Conservation (phyloP, 2,329 filamentous ascomycete species). For the Alternaria viburni region DNA sequence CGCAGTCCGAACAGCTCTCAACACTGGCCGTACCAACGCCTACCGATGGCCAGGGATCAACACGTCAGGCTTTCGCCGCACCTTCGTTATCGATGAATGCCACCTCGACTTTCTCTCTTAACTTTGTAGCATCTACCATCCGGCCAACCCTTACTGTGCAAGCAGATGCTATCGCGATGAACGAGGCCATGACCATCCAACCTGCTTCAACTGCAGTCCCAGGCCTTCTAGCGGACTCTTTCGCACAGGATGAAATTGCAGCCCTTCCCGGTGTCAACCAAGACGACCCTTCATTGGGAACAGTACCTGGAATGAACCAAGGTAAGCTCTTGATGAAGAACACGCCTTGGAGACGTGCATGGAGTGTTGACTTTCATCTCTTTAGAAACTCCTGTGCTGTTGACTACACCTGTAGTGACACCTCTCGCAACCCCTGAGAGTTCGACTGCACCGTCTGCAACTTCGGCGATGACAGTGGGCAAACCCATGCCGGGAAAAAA, state of each 20-base stretch:
- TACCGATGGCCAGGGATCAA: neutral
- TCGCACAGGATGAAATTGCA: neutral
- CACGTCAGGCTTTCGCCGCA: neutral
- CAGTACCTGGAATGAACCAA: neutral
- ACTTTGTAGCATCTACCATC: neutral
- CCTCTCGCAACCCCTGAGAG: neutral
- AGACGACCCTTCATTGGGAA: neutral
- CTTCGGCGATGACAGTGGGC: neutral
- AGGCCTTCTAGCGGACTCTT: neutral
- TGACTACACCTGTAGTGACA: neutral
- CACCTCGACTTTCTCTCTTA: neutral
- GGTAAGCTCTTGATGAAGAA: neutral
- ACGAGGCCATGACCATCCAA: neutral
- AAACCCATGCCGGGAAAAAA: constrained; percentile 15
- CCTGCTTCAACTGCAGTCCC: neutral
- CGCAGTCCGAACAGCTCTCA: neutral
- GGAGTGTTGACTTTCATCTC: neutral
- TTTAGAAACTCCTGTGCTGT: neutral
- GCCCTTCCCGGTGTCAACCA: constrained; percentile 13
- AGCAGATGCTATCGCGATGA: neutral
- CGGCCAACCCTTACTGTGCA: neutral
- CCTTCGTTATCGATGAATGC: neutral
- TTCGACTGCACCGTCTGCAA: neutral
- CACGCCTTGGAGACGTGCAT: neutral
- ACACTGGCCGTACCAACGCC: neutral